Conservation (phyloP, 495 filamentous ascomycete species). For the Oleoguttula mirabilis region DNA sequence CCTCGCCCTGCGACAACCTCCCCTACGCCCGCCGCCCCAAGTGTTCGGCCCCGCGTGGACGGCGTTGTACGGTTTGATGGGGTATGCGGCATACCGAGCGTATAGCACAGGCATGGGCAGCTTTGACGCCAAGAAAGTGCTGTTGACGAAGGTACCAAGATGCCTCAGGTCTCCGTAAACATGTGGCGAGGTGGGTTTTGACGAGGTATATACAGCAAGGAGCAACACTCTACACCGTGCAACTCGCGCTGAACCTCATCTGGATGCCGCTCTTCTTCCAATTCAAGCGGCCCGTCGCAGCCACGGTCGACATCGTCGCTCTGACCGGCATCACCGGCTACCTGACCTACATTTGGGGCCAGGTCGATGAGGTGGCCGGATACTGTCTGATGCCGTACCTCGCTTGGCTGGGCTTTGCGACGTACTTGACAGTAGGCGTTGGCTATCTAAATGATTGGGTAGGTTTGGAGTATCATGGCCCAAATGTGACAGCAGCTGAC, state of each 20-base stretch:
- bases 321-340: slow-evolving; percentile 57
- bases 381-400: slow-evolving; percentile 69
- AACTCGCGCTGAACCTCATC: slow-evolving; percentile 68
- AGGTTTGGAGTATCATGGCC: too few species aligned
- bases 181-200: too few species aligned
- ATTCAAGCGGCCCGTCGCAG: slow-evolving; percentile 53
- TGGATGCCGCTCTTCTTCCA: slow-evolving; percentile 96
- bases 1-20: slow-evolving; percentile 60
- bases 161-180: not conserved
- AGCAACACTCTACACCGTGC: slow-evolving; percentile 66
- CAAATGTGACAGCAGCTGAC: too few species aligned
- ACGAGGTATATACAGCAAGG: too few species aligned
- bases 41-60: slow-evolving; percentile 85
- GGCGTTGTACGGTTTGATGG: slow-evolving; percentile 74
- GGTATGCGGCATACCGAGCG: slow-evolving; percentile 69
- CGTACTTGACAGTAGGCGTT: slow-evolving; percentile 59
- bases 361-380: slow-evolving; percentile 56
- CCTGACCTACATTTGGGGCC: slow-evolving; percentile 60
- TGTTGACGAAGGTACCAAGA: slow-evolving; percentile 32
- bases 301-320: slow-evolving; percentile 61
- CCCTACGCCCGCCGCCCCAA: slow-evolving; percentile 62
- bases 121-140: slow-evolving; percentile 29
- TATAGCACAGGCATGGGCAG: slow-evolving; percentile 47
- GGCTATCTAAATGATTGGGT: slow-evolving; percentile 71
- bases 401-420: slow-evolving; percentile 72